These are phyloP conservation scores for Trichoderma sp. DNA, from an alignment of 2,329 filamentous ascomycete genomes.

Conservation along the genomic window DNA sequence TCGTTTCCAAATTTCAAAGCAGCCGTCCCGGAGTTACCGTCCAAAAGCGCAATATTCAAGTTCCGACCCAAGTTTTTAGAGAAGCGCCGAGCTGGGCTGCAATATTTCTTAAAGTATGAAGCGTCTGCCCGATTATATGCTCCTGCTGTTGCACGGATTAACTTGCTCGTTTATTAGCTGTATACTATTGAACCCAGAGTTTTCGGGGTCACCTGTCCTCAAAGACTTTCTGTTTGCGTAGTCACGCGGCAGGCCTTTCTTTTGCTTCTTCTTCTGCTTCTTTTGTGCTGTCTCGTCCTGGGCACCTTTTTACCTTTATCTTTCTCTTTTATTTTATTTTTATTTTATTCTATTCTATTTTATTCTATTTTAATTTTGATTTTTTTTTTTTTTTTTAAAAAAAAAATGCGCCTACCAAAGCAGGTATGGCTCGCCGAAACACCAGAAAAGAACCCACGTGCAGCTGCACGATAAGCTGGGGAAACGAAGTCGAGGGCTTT, in stretches of 20 bases:
- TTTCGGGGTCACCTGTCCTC: constrained; percentile 83
- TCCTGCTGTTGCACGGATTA: not conserved
- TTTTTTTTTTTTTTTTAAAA: not conserved
- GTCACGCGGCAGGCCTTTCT: constrained; percentile 23
- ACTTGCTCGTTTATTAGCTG: constrained; percentile 54
- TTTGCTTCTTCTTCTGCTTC: not conserved
- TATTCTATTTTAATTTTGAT: not conserved
- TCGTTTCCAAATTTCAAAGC: constrained; percentile 82
- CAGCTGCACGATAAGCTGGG: not conserved
- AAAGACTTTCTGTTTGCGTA: constrained; percentile 82
- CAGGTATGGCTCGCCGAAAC: not conserved
- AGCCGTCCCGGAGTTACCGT: constrained; percentile 85
- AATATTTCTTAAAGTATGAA: constrained; percentile 89
- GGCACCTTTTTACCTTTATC: not conserved
- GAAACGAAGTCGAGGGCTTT: not conserved
- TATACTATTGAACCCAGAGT: constrained; percentile 88
- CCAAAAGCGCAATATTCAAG: constrained; percentile 85
- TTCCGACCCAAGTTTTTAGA: constrained; percentile 85
- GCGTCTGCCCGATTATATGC: not conserved
- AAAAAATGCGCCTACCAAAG: not conserved
- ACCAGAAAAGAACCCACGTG: not conserved
- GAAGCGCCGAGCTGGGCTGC: constrained; percentile 73
- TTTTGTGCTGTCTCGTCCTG: not conserved
- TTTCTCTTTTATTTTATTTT: not conserved
- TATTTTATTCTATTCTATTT: not conserved